Evolutionary conservation across 148 eudicot species (phyloP), one percentile per base, ranked within the genome.

Genomic region (Silene uniflora): DNA sequence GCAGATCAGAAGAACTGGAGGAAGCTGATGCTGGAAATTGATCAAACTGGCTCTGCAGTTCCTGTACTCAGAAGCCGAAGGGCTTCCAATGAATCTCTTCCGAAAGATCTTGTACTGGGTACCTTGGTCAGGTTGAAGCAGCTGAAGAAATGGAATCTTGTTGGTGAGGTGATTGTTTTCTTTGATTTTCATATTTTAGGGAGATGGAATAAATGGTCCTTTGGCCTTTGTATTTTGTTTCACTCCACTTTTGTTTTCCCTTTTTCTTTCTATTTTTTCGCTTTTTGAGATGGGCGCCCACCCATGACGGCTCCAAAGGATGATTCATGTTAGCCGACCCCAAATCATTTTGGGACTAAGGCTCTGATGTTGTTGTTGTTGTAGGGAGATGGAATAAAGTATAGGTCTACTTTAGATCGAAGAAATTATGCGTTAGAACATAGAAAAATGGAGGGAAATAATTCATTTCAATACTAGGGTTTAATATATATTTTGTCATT

Each of bases 141-240:
- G 82, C 83, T 90, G 52, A 94, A 90, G 89, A 94, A 88, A 82
- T 94, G 98, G 98, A 88, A 89, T 79, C 85, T 91, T 86, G 97
- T 94, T 79, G 70, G 96, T 39, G 96, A 94, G 97, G 98, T 94
- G 75, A 73, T 25, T 71, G 12, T 69, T 46, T 72, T 72, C 14
- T 6, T 19, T 25, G 25, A 27, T 62, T 39, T 52, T 47, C 56
- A 69, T 47, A 29, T n/a, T 74, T 14, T 63, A 7, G 22, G 49
- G 52, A 35, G 24, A n/a, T n/a, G n/a, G n/a, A n/a, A n/a, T n/a
- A n/a, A n/a, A n/a, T n/a, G n/a, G n/a, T n/a, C n/a, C n/a, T n/a
- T n/a, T n/a, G n/a, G n/a, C n/a, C n/a, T n/a, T n/a, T n/a, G n/a
- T n/a, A n/a, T n/a, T n/a, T n/a, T n/a, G n/a, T n/a, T n/a, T n/a